Conservation (phyloP, 176 grass and related monocot genomes). For the Cocos nucifera region DNA sequence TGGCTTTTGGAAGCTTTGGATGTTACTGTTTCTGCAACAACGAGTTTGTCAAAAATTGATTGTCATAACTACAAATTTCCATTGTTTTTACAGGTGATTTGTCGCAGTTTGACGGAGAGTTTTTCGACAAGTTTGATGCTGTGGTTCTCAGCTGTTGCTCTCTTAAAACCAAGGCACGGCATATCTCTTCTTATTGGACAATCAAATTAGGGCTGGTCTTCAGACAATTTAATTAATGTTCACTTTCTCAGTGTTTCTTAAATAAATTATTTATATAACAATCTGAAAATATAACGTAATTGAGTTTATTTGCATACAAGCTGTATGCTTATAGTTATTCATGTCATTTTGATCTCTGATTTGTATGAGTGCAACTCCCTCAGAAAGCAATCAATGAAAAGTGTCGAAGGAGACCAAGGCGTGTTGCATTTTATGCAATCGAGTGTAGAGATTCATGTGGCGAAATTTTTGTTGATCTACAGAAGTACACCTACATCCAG, state of each 20-base stretch:
- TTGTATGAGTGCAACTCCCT: conserved; percentile 14
- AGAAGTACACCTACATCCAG: conserved; percentile 72
- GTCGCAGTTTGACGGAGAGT: conserved; percentile 57
- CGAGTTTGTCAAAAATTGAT: no score
- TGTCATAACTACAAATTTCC: not conserved
- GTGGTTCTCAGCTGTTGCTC: conserved; percentile 62
- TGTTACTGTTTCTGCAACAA: no score
- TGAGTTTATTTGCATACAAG: no score
- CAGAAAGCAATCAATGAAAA: conserved; percentile 65
- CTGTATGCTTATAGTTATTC: no score
- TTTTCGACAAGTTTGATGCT: conserved; percentile 80
- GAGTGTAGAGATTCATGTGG: conserved; percentile 89
- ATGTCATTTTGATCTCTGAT: not conserved
- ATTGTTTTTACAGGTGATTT: conserved; percentile 58
- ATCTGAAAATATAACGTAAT: no score
- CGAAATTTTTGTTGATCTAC: conserved; percentile 94
- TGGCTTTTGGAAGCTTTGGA: no score
- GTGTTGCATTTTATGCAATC: conserved; percentile 72
- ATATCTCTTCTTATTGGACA: not conserved
- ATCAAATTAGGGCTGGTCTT: no score
- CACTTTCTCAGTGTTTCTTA: no score
- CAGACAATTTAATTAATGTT: no score
- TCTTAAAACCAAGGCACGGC: conserved; percentile 64
- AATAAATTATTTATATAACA: no score
- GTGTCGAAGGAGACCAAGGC: conserved; percentile 77